Conservation (phyloP, 805 yeast genomes). For the Sugiyamaella qingdaonensis region DNA sequence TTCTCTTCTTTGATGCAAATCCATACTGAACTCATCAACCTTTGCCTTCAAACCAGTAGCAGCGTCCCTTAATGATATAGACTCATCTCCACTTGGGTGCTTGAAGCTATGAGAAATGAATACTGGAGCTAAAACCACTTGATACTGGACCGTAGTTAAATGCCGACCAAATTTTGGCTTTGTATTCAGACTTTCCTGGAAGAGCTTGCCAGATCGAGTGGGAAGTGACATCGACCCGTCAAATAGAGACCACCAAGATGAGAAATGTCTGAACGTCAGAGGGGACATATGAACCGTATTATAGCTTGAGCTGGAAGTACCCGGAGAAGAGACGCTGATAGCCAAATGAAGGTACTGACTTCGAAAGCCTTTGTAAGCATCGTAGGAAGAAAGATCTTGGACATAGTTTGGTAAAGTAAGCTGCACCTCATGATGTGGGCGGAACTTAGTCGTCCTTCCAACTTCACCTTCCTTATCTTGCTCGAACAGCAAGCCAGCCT, state of each 20-base stretch:
- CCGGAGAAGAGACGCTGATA: constrained; percentile 47
- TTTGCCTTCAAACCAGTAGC: constrained; percentile 67
- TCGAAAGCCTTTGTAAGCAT: constrained; percentile 76
- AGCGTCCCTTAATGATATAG: constrained; percentile 35
- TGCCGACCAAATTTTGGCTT: constrained; percentile 65
- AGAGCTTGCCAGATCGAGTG: constrained; percentile 67
- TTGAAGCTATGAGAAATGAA: constrained; percentile 70
- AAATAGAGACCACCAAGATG: constrained; percentile 82
- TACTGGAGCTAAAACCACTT: constrained; percentile 66
- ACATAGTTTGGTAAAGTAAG: constrained; percentile 55
- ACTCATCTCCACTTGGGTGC: constrained; percentile 41
- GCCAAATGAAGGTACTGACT: constrained; percentile 79
- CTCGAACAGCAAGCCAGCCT: constrained; percentile 69
- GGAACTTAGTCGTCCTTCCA: constrained; percentile 43
- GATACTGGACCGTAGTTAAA: constrained; percentile 73
- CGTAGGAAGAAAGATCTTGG: constrained; percentile 51
- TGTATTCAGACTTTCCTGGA: constrained; percentile 31
- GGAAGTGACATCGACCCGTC: constrained; percentile 78
- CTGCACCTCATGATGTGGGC: constrained; percentile 60
- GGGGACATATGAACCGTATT: constrained; percentile 81
- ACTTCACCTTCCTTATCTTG: constrained; percentile 39
- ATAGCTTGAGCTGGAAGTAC: constrained; percentile 31
- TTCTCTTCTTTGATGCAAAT: constrained; percentile 57
- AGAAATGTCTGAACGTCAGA: constrained; percentile 59
- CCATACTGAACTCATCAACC: constrained; percentile 53